Evolutionary conservation across 2,329 filamentous ascomycete genomes (phyloP), one percentile per base, ranked within the genome.

Genomic region (Coccinonectria pachysandricola): DNA sequence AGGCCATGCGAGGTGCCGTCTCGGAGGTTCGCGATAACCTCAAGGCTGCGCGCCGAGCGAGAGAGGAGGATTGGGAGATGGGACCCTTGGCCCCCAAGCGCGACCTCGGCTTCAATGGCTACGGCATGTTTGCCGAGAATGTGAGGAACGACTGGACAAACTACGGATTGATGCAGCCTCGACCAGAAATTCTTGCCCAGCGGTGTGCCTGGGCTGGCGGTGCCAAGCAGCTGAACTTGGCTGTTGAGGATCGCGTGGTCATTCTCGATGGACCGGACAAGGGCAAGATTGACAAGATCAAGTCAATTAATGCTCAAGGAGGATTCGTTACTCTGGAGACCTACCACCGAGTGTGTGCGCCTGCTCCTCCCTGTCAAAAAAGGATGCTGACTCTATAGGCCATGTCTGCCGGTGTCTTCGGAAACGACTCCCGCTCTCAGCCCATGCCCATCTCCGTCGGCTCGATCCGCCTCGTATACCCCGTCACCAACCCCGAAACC

Each of bases 211-310:
- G 71, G 71, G 65, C 66, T n/a, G 68, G 71, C 22, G 65, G 64
- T 18, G 39, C 54, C 16, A 60, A 61, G 40, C 66, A 67, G 52
- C 62, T 82, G 35, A 79, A 75, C 39, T 60, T 87, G 32, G 69
- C 65, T 13, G 48, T 58, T 4, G 75, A 77, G 6, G 91, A 96
- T 56, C 71, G 91, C 33, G 86, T 95, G 16, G 82, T 88, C 27
- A 60, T 96, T 32, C 59, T 85, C 28, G 73, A 79, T 34, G 87
- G 88, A 7, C 69, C 68, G 18, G 81, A 91, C 46, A 80, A 77
- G 60, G 86, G 86, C 45, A 83, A 79, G 60, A 91, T 98, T 55
- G 82, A 83, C 26, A 60, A 61, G n/a, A 71, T 96, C 22, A 54
- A 52, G 33, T 52, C 60, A 2, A 60, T 92, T 23, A 58, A 73